Evolutionary conservation across 2,329 filamentous ascomycete species (phyloP).

Genomic region (Penicillium sp.): DNA sequence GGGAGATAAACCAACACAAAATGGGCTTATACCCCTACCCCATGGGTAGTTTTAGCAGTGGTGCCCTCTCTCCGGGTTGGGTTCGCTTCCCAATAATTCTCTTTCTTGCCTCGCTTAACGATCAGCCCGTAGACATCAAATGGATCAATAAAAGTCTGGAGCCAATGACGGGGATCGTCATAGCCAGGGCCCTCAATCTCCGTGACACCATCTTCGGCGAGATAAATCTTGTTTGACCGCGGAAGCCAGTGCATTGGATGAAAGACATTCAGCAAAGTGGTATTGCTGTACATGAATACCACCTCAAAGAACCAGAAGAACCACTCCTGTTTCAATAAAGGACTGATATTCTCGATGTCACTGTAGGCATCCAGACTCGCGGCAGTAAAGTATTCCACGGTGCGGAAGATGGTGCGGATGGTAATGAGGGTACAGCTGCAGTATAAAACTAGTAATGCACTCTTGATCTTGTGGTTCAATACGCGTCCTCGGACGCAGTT

Average conservation of each 20-base stretch:
- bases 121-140: conserved; percentile 36
- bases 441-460: conserved; percentile 40
- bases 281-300: conserved; percentile 45
- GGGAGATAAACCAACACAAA: neutral
- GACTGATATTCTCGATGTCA: conserved; percentile 28
- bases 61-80: neutral
- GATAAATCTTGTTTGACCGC: conserved; percentile 43
- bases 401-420: conserved; percentile 42
- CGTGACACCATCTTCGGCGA: conserved; percentile 45
- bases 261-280: conserved; percentile 44
- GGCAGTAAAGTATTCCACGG: conserved; percentile 42
- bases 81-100: conserved; percentile 34
- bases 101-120: conserved; percentile 29
- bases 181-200: conserved; percentile 46
- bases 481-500: conserved; percentile 35
- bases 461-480: conserved; percentile 38
- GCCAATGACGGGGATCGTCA: conserved; percentile 40
- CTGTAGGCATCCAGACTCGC: conserved; percentile 28
- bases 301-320: conserved; percentile 51
- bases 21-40: neutral
- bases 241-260: conserved; percentile 47
- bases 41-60: neutral
- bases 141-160: conserved; percentile 38
- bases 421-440: conserved; percentile 39
- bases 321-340: conserved; percentile 39